Conservation (phyloP, 2,329 filamentous ascomycete species). For the Ophiocordyceps camponoti-leonardi region DNA sequence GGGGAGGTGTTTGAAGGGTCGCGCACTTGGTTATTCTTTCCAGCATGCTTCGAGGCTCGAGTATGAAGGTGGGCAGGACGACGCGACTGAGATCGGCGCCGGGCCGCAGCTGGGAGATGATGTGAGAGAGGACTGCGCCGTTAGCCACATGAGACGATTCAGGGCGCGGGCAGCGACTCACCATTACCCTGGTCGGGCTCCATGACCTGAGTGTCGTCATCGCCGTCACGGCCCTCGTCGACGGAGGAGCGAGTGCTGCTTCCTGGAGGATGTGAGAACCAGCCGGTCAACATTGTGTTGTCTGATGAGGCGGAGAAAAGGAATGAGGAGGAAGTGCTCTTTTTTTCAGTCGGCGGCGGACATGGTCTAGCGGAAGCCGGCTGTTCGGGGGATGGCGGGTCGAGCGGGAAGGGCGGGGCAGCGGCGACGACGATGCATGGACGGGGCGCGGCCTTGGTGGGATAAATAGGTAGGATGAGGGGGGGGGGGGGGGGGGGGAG, state of each 20-base stretch:
- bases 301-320: not conserved
- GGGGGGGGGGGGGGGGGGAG: not conserved
- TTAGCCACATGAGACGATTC: not conserved
- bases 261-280: constrained; percentile 23
- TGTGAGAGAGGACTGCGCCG: constrained; percentile 68
- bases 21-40: constrained; percentile 93
- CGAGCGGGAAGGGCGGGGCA: not conserved
- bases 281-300: constrained; percentile 23
- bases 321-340: constrained; percentile 3
- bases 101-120: constrained; percentile 91
- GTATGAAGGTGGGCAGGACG: constrained; percentile 89
- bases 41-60: constrained; percentile 94
- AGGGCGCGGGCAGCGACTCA: constrained; percentile 22
- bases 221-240: constrained; percentile 31
- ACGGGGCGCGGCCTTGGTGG: not conserved
- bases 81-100: constrained; percentile 91
- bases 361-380: not conserved
- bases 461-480: too few relatives aligned
- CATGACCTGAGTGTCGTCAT: constrained; percentile 65
- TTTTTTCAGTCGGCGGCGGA: not conserved
- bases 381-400: not conserved
- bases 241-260: constrained; percentile 32
- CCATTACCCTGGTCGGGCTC: constrained; percentile 90
- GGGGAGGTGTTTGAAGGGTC: not conserved
- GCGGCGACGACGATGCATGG: not conserved